A percentile compares a stretch with the other conserved stretches of the same genome.
These are phyloP conservation scores for Aurifilum marmelostoma DNA, from an alignment of 2,329 filamentous ascomycete species.

Conservation along the genomic window DNA sequence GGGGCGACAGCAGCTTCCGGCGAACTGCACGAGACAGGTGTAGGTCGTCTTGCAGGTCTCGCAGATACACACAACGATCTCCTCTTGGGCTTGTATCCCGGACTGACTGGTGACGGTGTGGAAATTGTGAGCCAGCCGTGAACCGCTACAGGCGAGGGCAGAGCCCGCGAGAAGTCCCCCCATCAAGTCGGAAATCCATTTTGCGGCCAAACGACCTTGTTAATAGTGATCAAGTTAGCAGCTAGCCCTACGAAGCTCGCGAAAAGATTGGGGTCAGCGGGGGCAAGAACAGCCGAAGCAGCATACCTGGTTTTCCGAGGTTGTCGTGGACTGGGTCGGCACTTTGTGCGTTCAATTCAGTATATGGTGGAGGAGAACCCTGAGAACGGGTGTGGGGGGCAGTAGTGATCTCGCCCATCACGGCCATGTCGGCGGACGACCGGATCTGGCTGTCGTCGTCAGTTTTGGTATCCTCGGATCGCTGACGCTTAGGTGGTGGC, in stretches of 20 bases:
- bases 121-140: constrained; percentile 13
- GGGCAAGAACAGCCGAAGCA: neutral
- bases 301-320: constrained; percentile 19
- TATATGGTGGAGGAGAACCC: constrained; percentile 24
- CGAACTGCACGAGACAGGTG: constrained; percentile 8
- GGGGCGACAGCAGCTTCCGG: constrained; percentile 16
- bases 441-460: neutral
- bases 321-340: constrained; percentile 16
- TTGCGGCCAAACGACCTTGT: constrained; percentile 24
- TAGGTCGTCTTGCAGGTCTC: constrained; percentile 27
- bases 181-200: constrained; percentile 27
- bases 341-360: constrained; percentile 7
- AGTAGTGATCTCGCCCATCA: constrained; percentile 19
- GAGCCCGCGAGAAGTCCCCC: constrained; percentile 6
- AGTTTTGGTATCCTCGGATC: constrained; percentile 1
- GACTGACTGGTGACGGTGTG: constrained; percentile 21
- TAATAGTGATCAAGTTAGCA: neutral
- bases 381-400: constrained; percentile 26
- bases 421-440: constrained; percentile 5
- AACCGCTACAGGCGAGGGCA: constrained; percentile 6
- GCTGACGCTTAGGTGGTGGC: constrained; percentile 12
- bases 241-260: neutral
- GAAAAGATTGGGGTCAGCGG: neutral
- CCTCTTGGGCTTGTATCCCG: neutral
- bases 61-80: constrained; percentile 25